Evolutionary conservation across 202 grass and related monocot species (phyloP), one percentile per base, ranked within the genome.

Genomic region (Miscanthus sacchariflorus): DNA sequence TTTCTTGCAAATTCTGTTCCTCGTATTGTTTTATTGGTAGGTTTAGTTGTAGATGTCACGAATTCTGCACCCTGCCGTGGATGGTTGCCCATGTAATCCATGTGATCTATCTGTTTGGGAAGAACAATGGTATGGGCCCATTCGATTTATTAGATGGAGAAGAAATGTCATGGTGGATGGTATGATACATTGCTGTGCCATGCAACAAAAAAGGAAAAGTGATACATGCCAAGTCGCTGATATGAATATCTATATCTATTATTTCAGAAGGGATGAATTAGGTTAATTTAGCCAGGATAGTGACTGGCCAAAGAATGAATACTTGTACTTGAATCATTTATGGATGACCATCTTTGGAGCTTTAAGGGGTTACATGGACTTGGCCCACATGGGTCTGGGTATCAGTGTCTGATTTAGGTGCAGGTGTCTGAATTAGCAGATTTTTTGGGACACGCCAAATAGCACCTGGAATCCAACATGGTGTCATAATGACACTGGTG

Each of bases 301-400:
- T 0, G 17, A 24, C 18, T 67, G 24, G 11, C n/a, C 70, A 83
- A 83, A 14, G 19, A 84, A n/a, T 68, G 45, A 0, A 36, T 73
- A 27, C 35, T 39, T 46, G 54, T 23, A 25, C 30, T 79, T 3
- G 36, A 21, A 80, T 84, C n/a, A 68, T 87, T 87, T 18, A 70
- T 88, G 61, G 27, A 40, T 33, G n/a, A 9, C 27, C n/a, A 13
- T 84, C 12, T 76, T 69, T 49, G 68, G 70, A 76, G 21, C 10
- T 73, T 27, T 73, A 59, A 23, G 49, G 10, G 21, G 30, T 77
- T 77, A 58, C 30, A 58, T 35, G 9, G 17, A 38, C 18, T 12
- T 64, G 59, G 19, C 3, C 59, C 59, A 64, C 59, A 64, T 2
- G 5, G 9, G 9, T n/a, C 2, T 2, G 19, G 18, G 30, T 38